Percentiles rank a stretch among this genome's conserved stretches.
Evolutionary conservation across 2,329 filamentous ascomycete genomes (phyloP).

Genomic region (Fusarium albosuccineum): DNA sequence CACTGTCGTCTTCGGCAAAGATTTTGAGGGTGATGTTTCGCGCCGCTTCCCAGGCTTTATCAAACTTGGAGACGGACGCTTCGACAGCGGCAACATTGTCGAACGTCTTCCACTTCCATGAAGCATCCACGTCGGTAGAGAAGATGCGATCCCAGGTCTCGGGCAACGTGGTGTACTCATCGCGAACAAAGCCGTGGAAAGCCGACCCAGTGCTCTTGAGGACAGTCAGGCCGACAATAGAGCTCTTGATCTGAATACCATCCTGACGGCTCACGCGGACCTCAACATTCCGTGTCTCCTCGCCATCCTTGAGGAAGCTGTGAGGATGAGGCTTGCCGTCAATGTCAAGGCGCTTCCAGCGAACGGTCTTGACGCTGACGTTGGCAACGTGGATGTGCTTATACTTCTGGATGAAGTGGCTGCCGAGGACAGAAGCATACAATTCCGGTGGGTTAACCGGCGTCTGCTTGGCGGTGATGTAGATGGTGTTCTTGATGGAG

Average conservation of each 20-base stretch:
- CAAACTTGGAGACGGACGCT: conserved; percentile 74
- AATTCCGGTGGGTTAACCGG: conserved; percentile 94
- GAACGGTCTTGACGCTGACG: conserved; percentile 84
- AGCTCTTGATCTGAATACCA: conserved; percentile 81
- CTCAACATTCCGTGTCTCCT: conserved; percentile 87
- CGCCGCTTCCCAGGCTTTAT: conserved; percentile 82
- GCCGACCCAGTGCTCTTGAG: conserved; percentile 97
- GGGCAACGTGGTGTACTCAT: conserved; percentile 91
- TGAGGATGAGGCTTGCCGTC: conserved; percentile 94
- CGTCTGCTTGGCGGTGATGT: conserved; percentile 94
- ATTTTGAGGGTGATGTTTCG: conserved; percentile 88
- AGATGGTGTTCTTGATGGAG: conserved; percentile 97
- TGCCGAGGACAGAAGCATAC: conserved; percentile 85
- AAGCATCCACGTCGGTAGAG: conserved; percentile 89
- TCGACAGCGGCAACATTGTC: conserved; percentile 75
- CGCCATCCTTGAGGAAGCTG: conserved; percentile 91
- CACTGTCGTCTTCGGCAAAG: conserved; percentile 90
- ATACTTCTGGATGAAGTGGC: conserved; percentile 91
- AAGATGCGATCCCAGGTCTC: conserved; percentile 97
- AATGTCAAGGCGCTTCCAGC: conserved; percentile 90
- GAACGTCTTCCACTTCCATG: conserved; percentile 88
- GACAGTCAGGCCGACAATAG: conserved; percentile 85
- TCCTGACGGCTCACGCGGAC: conserved; percentile 74
- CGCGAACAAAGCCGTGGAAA: conserved; percentile 93
- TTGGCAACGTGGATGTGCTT: conserved; percentile 88